Percentiles rank a stretch among this genome's conserved stretches.
Evolutionary conservation across 345 rosid species (phyloP).

Genomic region (Populus deltoides): DNA sequence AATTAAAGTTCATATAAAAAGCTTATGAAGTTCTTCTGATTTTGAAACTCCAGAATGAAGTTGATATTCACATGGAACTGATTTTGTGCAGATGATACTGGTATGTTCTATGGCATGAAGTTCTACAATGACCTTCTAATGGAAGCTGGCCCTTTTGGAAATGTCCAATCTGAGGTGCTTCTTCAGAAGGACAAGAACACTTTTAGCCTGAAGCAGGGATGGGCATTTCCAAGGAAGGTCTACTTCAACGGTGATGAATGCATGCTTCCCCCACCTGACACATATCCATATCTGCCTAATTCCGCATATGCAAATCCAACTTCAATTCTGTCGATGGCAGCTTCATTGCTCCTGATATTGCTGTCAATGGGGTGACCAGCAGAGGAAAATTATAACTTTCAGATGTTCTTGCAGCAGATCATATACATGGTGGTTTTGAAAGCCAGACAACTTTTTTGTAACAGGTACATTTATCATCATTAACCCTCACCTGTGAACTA

Average conservation of each 20-base stretch:
- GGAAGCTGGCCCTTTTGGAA: constrained; percentile 91
- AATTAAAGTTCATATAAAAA: not conserved
- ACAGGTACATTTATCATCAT: constrained; percentile 15
- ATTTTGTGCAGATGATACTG: constrained; percentile 72
- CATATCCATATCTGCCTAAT: constrained; percentile 80
- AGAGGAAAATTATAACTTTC: constrained; percentile 1
- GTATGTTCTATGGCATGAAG: constrained; percentile 81
- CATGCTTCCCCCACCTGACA: constrained; percentile 82
- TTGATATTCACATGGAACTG: not conserved
- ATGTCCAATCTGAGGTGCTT: constrained; percentile 86
- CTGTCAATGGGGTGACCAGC: constrained; percentile 19
- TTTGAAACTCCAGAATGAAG: not conserved
- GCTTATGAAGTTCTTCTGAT: not conserved
- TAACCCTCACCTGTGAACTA: not conserved
- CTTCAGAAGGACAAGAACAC: constrained; percentile 68
- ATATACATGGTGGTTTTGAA: constrained; percentile 13
- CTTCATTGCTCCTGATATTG: constrained; percentile 28
- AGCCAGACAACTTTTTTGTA: constrained; percentile 1
- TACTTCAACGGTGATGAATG: constrained; percentile 94
- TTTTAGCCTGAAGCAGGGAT: constrained; percentile 79
- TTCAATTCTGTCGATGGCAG: constrained; percentile 20
- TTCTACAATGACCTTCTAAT: constrained; percentile 77
- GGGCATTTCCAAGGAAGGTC: constrained; percentile 90
- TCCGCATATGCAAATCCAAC: constrained; percentile 36
- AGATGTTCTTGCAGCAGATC: constrained; percentile 2